Evolutionary conservation across 331 rosid genomes (phyloP).

Genomic region (Telfairia occidentalis): DNA sequence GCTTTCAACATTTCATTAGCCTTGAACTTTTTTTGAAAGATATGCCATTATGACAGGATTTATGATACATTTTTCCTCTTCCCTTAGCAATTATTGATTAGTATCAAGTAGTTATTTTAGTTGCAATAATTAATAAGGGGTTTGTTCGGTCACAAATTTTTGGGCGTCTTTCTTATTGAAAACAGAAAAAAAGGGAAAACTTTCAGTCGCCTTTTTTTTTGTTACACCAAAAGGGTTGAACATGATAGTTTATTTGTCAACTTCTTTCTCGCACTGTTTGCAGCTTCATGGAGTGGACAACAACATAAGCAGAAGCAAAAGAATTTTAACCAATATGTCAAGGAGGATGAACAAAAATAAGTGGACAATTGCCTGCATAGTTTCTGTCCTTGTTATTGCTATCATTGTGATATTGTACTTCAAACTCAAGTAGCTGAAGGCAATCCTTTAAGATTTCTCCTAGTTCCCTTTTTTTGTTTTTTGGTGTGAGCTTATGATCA

Average conservation of each 20-base stretch:
- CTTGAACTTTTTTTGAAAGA: not conserved
- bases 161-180: not conserved
- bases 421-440: constrained; percentile 45
- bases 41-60: not conserved
- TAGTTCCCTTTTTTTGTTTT: not conserved
- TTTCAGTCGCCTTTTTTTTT: not conserved
- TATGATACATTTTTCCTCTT: not conserved
- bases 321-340: constrained; percentile 51
- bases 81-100: not conserved
- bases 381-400: constrained; percentile 52
- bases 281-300: constrained; percentile 94
- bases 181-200: not conserved
- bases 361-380: constrained; percentile 51
- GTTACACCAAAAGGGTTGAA: not conserved
- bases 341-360: constrained; percentile 83
- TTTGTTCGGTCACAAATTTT: not conserved
- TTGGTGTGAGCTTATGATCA: not conserved
- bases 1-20: not conserved
- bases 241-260: not conserved
- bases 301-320: constrained; percentile 79
- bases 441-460: not conserved
- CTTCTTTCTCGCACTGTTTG: not conserved
- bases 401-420: constrained; percentile 62
- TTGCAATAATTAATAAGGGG: not conserved
- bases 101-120: not conserved